A percentile compares a stretch with the other conserved stretches of the same genome.
Evolutionary conservation across 1,284 basidiomycete species (phyloP).

Genomic region (Cryptococcus sp.): DNA sequence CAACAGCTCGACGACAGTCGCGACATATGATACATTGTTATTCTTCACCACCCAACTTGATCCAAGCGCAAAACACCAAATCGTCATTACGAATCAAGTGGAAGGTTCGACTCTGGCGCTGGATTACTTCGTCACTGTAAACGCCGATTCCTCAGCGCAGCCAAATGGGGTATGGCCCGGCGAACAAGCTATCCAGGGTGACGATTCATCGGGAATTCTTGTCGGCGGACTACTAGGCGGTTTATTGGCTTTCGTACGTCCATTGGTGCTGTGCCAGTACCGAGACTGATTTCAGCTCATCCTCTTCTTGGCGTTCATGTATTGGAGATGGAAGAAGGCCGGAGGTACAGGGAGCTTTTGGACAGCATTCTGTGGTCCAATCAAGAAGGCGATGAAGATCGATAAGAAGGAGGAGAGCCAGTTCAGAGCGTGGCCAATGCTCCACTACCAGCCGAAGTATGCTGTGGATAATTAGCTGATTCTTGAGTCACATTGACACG

Average conservation of each 20-base stretch:
- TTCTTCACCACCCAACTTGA: slow-evolving; percentile 20
- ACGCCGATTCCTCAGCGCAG: slow-evolving; percentile 1
- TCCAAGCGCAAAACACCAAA: slow-evolving; percentile 5
- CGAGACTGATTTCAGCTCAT: not conserved
- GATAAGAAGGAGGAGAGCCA: not conserved
- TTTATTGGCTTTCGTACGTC: slow-evolving; percentile 15
- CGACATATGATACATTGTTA: slow-evolving; percentile 24
- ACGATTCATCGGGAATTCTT: slow-evolving; percentile 7
- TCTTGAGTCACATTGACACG: no score
- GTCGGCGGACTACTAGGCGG: slow-evolving; percentile 27
- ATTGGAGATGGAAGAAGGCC: not conserved
- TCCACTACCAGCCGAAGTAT: not conserved
- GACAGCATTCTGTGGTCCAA: not conserved
- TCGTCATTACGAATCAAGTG: slow-evolving; percentile 19
- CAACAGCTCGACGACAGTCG: slow-evolving; percentile 21
- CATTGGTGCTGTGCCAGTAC: not conserved
- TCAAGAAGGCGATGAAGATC: not conserved
- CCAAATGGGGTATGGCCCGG: not conserved
- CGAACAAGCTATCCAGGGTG: not conserved
- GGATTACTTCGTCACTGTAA: slow-evolving; percentile 21
- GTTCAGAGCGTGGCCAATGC: not conserved
- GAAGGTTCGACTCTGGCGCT: slow-evolving; percentile 26
- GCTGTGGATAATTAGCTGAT: not conserved
- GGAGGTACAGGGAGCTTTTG: not conserved
- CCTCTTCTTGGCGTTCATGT: not conserved